Conservation (phyloP, 768 basidiomycete species). For the Tephrocybe sp. region DNA sequence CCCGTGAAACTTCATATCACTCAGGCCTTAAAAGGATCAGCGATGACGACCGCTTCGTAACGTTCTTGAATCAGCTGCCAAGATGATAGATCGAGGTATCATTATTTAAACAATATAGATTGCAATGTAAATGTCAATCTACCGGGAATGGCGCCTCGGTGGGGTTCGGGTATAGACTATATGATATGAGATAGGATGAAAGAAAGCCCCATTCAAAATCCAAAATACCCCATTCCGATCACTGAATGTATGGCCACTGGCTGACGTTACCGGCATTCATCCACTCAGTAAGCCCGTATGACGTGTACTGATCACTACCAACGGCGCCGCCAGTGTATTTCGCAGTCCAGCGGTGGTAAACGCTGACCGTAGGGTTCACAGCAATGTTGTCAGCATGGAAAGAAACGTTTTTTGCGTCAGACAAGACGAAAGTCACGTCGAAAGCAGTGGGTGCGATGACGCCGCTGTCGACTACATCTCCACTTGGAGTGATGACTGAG, state of each 20-base stretch:
- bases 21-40: too few relatives aligned
- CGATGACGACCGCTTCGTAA: too few relatives aligned
- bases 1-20: too few relatives aligned
- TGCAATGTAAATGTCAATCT: too few relatives aligned
- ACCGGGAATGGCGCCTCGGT: too few relatives aligned
- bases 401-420: slow-evolving; percentile 7
- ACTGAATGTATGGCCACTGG: slow-evolving; percentile 20
- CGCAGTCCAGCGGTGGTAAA: slow-evolving; percentile 17
- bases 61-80: too few relatives aligned
- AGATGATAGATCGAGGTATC: too few relatives aligned
- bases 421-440: slow-evolving; percentile 13
- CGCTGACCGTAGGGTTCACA: slow-evolving; percentile 13
- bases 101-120: too few relatives aligned
- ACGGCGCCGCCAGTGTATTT: slow-evolving; percentile 14
- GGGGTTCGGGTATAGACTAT: too few relatives aligned
- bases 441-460: slow-evolving; percentile 15
- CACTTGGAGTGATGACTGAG: slow-evolving; percentile 11
- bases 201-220: too few relatives aligned
- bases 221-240: too few relatives aligned
- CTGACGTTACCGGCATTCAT: slow-evolving; percentile 15
- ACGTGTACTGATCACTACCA: slow-evolving; percentile 5
- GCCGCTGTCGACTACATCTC: slow-evolving; percentile 8
- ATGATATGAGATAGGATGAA: too few relatives aligned
- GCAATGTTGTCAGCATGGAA: slow-evolving; percentile 16
- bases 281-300: slow-evolving; percentile 16